A percentile compares a stretch with the other conserved stretches of the same genome.
These are phyloP conservation scores for Cephaloascus albidus DNA, from an alignment of 805 yeast species.

Conservation along the genomic window DNA sequence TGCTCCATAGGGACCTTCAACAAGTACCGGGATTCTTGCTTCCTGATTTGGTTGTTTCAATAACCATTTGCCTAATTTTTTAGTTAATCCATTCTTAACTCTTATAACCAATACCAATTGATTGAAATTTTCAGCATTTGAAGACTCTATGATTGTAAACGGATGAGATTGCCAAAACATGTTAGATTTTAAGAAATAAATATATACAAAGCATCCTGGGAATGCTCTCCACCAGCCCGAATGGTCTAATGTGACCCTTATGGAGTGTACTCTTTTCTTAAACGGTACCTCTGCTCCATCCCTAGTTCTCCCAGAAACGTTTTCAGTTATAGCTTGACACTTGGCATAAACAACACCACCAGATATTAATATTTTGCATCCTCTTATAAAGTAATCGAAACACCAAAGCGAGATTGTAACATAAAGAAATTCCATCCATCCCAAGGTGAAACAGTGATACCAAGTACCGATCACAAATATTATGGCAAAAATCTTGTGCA, in stretches of 20 bases:
- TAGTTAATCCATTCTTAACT: slow-evolving; percentile 52
- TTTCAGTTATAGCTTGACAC: slow-evolving; percentile 9
- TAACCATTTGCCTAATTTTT: slow-evolving; percentile 22
- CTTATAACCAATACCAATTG: slow-evolving; percentile 35
- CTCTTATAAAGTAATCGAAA: slow-evolving; percentile 26
- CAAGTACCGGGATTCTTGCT: slow-evolving; percentile 20
- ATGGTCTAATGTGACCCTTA: slow-evolving; percentile 4
- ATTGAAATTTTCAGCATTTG: slow-evolving; percentile 18
- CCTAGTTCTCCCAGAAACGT: neutral
- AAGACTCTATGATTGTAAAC: slow-evolving; percentile 45
- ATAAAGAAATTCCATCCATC: slow-evolving; percentile 31
- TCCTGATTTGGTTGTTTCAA: slow-evolving; percentile 13
- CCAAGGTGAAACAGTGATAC: slow-evolving; percentile 35
- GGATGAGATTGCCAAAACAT: slow-evolving; percentile 71
- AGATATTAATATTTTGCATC: slow-evolving; percentile 16
- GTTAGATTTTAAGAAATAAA: slow-evolving; percentile 43
- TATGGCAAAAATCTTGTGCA: slow-evolving; percentile 31
- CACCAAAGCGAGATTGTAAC: slow-evolving; percentile 29
- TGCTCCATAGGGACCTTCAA: slow-evolving; percentile 9
- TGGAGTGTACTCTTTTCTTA: slow-evolving; percentile 1
- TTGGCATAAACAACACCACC: slow-evolving; percentile 15
- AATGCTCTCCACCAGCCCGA: slow-evolving; percentile 28
- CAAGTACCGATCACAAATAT: slow-evolving; percentile 34
- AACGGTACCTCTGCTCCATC: neutral
- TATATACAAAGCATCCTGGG: slow-evolving; percentile 50